A percentile compares a stretch with the other conserved stretches of the same genome.
These are phyloP conservation scores for Coemansia sp. DNA, from an alignment of 192 early-diverging fungal genomes.

Conservation along the genomic window DNA sequence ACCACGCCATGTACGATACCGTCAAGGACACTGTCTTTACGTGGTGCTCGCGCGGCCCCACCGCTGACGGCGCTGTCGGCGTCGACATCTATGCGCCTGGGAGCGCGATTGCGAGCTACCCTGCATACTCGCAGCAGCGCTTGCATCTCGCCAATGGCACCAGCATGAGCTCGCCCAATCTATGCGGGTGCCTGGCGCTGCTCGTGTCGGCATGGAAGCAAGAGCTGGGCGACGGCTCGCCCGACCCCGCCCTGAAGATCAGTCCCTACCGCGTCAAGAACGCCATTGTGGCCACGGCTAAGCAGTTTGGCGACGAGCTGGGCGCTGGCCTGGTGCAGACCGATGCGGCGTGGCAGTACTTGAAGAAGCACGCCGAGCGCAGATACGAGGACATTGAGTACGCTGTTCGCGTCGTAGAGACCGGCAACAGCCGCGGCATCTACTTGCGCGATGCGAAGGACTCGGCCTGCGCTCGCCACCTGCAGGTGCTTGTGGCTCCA, in stretches of 20 bases:
- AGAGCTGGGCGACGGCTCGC: slow-evolving; percentile 23
- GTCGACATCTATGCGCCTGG: slow-evolving; percentile 85
- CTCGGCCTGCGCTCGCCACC: slow-evolving; percentile 59
- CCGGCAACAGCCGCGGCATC: slow-evolving; percentile 58
- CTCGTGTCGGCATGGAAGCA: slow-evolving; percentile 84
- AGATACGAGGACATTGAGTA: slow-evolving; percentile 71
- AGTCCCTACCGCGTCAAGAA: slow-evolving; percentile 83
- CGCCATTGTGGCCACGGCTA: slow-evolving; percentile 72
- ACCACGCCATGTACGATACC: slow-evolving; percentile 79
- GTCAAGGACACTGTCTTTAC: slow-evolving; percentile 80
- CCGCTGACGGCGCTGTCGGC: slow-evolving; percentile 79
- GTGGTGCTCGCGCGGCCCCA: slow-evolving; percentile 88
- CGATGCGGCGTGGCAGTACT: slow-evolving; percentile 79
- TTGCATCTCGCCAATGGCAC: slow-evolving; percentile 89
- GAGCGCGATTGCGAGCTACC: slow-evolving; percentile 87
- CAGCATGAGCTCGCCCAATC: slow-evolving; percentile 90
- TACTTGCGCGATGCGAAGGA: slow-evolving; percentile 82
- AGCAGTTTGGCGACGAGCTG: slow-evolving; percentile 75
- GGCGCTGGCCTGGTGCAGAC: slow-evolving; percentile 84
- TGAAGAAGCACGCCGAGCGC: slow-evolving; percentile 59
- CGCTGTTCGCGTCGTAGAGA: slow-evolving; percentile 29
- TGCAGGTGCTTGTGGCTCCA: slow-evolving; percentile 46
- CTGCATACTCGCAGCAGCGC: slow-evolving; percentile 71
- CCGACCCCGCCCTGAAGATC: slow-evolving; percentile 56
- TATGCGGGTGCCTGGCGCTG: slow-evolving; percentile 81